Evolutionary conservation across 306 rosid species (phyloP), one percentile per base, ranked within the genome.

Genomic region (Cyamopsis tetragonoloba): DNA sequence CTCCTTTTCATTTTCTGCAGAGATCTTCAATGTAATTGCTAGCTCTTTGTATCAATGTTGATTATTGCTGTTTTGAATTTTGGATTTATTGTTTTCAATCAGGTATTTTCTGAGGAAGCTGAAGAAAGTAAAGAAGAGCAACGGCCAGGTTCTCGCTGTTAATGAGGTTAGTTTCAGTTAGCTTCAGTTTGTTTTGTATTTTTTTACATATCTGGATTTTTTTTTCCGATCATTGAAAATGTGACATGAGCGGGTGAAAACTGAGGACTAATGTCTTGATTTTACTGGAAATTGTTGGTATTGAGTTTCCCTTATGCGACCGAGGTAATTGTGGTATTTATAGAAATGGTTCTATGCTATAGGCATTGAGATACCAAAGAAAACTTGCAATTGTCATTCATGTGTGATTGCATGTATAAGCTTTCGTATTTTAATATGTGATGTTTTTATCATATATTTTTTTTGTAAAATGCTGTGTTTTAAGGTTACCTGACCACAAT

Each of bases 81-180:
- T 55, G 1, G 12, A 5, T 17, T 31, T 41, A 2, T 55, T 57
- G 19, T 2, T 38, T 44, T 76, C 10, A n/a, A 13, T 75, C 66
- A 91, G 97, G 96, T 91, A 91, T 42, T 91, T 91, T 54, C 23
- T 91, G 84, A 83, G 96, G 85, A 91, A 88, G 70, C 55, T 86
- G 61, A 91, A 88, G 86, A 91, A 91, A 81, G 97, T 91, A 2
- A 91, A 91, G 91, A 91, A 91, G 79, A 91, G 97, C 87, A 91
- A 88, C 35, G 97, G 97, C 3, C 97, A 91, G 63, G 77, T 91
- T 3, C 93, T 91, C 31, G 97, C 93, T 4, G 75, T 80, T 59
- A 80, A 80, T 10, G 84, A 80, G 81, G 84, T 80, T 26, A 10
- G 7, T 75, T 5, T 64, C 35, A 19, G 0, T 20, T 3, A 0